These are phyloP conservation scores for Mycena chlorophos DNA, from an alignment of 768 basidiomycete genomes.

Conservation along the genomic window DNA sequence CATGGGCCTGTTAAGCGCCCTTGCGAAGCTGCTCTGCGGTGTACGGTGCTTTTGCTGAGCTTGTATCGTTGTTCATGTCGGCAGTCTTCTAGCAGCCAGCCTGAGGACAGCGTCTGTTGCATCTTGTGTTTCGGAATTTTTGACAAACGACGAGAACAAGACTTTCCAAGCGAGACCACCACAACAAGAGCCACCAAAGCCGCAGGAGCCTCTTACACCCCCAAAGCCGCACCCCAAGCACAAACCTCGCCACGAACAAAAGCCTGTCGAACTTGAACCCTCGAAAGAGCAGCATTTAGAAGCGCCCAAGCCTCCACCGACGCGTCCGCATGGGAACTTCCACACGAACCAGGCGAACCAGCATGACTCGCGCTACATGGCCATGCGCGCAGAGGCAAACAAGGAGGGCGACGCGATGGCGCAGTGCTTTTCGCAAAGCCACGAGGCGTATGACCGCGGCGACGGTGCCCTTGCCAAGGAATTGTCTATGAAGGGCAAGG, in stretches of 20 bases:
- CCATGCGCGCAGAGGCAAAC: constrained; percentile 73
- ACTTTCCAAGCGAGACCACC: neutral
- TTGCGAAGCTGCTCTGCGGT: neutral
- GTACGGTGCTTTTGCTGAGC: neutral
- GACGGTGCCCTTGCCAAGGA: constrained; percentile 82
- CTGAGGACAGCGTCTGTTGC: neutral
- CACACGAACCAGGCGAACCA: constrained; percentile 65
- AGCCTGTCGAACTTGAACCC: no score
- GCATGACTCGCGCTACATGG: constrained; percentile 65
- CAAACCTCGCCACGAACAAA: no score
- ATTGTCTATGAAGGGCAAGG: constrained; percentile 77
- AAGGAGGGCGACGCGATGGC: constrained; percentile 81
- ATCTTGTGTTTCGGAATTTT: neutral
- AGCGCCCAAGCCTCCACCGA: no score
- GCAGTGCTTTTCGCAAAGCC: constrained; percentile 65
- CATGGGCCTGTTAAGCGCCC: neutral
- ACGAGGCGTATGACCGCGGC: constrained; percentile 69
- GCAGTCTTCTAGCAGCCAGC: neutral
- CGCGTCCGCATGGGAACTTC: neutral
- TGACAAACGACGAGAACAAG: neutral
- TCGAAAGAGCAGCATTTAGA: no score
- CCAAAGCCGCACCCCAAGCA: neutral
- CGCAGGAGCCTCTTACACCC: neutral
- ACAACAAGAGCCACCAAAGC: neutral
- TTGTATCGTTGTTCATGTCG: neutral